Conservation (phyloP, 1,284 basidiomycete species). For the Sporisorium iseilematis-ciliati region DNA sequence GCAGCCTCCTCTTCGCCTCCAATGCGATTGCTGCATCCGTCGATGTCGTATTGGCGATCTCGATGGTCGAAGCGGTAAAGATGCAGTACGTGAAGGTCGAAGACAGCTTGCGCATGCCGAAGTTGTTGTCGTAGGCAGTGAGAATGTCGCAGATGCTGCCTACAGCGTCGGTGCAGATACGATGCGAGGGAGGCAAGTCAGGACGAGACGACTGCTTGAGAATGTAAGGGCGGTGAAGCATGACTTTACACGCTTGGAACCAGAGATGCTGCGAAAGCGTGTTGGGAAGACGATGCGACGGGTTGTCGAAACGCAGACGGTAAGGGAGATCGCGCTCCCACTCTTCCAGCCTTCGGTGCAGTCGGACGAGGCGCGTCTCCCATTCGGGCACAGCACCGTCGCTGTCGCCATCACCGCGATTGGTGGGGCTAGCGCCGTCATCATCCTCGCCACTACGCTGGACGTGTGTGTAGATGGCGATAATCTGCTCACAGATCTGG, state of each 20-base stretch:
- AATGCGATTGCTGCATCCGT: constrained; percentile 31
- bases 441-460: constrained; percentile 22
- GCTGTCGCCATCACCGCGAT: not conserved
- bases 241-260: constrained; percentile 49
- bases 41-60: constrained; percentile 60
- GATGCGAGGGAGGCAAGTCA: constrained; percentile 48
- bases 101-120: constrained; percentile 51
- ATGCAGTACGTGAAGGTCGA: constrained; percentile 57
- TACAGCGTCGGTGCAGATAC: constrained; percentile 55
- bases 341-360: constrained; percentile 32
- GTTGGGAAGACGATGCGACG: constrained; percentile 44
- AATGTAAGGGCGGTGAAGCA: constrained; percentile 58
- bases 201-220: constrained; percentile 49
- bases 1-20: constrained; percentile 52
- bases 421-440: not conserved
- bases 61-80: constrained; percentile 59
- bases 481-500: constrained; percentile 47
- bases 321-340: constrained; percentile 39
- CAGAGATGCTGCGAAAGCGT: constrained; percentile 45
- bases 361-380: constrained; percentile 30
- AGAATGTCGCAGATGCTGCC: constrained; percentile 50
- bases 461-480: constrained; percentile 55
- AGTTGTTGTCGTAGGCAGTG: constrained; percentile 50
- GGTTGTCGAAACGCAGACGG: constrained; percentile 42
- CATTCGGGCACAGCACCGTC: constrained; percentile 24